Percentiles rank a stretch among this genome's conserved stretches.
phyloP scores from a whole-genome alignment of 495 filamentous ascomycete genomes.

The Amphirosellinia nigrospora region DNA sequence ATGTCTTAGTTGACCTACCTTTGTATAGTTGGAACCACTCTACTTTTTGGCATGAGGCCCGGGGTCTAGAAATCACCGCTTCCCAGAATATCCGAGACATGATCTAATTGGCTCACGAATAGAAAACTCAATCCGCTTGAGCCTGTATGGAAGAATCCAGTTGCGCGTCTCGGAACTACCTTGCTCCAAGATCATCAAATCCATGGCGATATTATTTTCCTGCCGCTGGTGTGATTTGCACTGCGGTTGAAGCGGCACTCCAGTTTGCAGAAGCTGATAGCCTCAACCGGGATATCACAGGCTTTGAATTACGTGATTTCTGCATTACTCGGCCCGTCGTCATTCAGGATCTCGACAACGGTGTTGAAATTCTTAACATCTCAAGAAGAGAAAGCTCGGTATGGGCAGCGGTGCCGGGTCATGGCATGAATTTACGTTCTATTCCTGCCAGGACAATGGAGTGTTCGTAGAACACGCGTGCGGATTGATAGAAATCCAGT shows the following conservation, averaged over 20 bases:
- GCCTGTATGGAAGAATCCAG: not conserved
- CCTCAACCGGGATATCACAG: not conserved
- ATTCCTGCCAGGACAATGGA: not conserved
- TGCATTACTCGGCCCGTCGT: not conserved
- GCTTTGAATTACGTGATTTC: constrained; percentile 10
- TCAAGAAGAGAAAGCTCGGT: constrained; percentile 6
- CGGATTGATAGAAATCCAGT: constrained; percentile 7
- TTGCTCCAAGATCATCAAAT: constrained; percentile 8
- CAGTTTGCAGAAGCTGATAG: not conserved
- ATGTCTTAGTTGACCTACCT: not conserved
- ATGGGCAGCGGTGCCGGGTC: constrained; percentile 5
- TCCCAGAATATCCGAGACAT: not conserved
- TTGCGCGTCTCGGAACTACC: not conserved
- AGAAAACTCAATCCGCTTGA: not conserved
- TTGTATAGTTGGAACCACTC: constrained; percentile 4
- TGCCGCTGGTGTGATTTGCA: not conserved
- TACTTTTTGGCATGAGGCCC: not conserved
- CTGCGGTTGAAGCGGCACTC: constrained; percentile 1
- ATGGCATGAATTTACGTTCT: constrained; percentile 11
- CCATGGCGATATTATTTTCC: not conserved
- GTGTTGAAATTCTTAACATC: not conserved
- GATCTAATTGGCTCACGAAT: not conserved
- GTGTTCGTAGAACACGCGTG: not conserved
- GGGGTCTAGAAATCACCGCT: not conserved
- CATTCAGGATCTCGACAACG: not conserved